Percentiles rank a stretch among this genome's conserved stretches.
These are phyloP conservation scores for Patellifolia procumbens DNA, from an alignment of 179 eudicot species.

Conservation along the genomic window DNA sequence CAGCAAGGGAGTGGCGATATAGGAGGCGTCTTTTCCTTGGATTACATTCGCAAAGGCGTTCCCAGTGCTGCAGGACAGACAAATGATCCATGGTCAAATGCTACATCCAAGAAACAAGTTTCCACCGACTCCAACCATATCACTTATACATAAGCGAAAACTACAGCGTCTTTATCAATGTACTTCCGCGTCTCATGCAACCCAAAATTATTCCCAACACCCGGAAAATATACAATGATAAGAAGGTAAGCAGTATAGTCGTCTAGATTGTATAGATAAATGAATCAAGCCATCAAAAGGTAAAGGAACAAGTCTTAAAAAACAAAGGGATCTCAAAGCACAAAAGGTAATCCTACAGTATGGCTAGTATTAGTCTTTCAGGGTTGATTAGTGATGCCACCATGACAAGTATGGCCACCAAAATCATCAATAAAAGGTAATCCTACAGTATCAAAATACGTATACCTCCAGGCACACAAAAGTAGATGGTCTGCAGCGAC, in stretches of 20 bases:
- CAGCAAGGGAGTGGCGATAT: conserved; percentile 86
- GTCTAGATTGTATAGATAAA: not conserved
- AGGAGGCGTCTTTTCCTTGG: conserved; percentile 65
- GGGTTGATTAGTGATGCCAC: not conserved
- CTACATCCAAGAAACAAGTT: not conserved
- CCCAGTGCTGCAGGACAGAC: conserved; percentile 78
- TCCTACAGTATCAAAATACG: not conserved
- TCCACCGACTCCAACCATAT: not conserved
- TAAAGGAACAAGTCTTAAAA: not conserved
- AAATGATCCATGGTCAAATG: conserved; percentile 9
- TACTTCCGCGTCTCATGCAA: not conserved
- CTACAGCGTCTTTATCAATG: not conserved
- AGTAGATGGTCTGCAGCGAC: conserved; percentile 80
- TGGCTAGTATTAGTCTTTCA: not conserved
- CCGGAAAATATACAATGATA: not conserved
- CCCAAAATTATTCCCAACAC: not conserved
- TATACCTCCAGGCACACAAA: conserved; percentile 93
- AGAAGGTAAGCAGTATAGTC: not conserved
- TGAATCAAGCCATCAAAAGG: not conserved
- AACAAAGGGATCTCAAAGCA: not conserved
- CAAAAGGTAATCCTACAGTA: not conserved
- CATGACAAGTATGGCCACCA: not conserved
- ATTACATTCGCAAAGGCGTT: conserved; percentile 93
- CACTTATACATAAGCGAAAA: conserved; percentile 2
- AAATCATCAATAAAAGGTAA: not conserved